These are phyloP conservation scores for Yarrowia sp. DNA, from an alignment of 805 yeast genomes.

Conservation along the genomic window DNA sequence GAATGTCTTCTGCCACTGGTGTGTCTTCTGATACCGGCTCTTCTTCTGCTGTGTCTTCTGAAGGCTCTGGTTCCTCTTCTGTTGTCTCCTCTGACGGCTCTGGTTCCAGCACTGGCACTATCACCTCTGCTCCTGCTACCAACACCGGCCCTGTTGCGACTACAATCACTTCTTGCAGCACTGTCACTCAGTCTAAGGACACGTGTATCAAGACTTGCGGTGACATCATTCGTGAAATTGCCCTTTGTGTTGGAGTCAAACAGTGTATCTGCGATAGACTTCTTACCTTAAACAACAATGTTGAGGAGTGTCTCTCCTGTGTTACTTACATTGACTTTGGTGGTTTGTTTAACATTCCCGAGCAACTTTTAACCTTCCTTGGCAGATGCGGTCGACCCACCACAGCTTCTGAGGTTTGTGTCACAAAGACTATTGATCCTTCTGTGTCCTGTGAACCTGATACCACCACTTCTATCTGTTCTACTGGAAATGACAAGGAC, in stretches of 20 bases:
- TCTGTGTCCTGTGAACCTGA: slow-evolving; percentile 7
- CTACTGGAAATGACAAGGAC: background rate
- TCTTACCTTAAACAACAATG: background rate
- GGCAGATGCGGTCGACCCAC: background rate
- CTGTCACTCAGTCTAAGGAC: background rate
- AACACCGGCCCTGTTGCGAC: no score
- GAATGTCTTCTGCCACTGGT: no score
- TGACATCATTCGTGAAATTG: background rate
- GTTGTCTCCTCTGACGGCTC: no score
- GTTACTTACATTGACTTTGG: background rate
- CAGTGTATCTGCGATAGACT: background rate
- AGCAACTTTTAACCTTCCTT: background rate
- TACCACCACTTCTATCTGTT: background rate
- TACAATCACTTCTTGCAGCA: background rate
- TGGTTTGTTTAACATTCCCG: background rate
- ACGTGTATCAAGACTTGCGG: background rate
- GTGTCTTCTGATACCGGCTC: no score
- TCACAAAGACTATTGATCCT: slow-evolving; percentile 1
- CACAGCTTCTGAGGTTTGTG: background rate
- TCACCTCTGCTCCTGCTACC: no score
- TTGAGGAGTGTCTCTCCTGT: background rate
- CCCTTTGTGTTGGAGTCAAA: background rate
- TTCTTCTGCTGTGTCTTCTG: background rate
- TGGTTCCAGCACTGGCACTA: no score
- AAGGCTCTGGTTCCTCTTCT: no score